phyloP scores from a whole-genome alignment of 768 basidiomycete genomes.

The Termitomyces sp. region DNA sequence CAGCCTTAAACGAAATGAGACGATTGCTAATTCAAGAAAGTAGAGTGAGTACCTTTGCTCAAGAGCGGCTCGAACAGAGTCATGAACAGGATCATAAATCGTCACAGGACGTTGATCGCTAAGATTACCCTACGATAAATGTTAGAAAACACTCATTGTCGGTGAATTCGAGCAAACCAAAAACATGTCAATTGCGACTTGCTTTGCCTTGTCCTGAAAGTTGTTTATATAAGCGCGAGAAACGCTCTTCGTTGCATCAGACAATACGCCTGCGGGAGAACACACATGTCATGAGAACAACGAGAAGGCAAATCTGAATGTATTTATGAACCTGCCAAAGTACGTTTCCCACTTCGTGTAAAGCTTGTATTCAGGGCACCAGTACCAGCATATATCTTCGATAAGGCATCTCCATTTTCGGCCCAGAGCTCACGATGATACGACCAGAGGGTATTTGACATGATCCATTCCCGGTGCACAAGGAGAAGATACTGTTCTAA shows the following conservation, averaged over 20 bases:
- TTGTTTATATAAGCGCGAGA: slow-evolving; percentile 97
- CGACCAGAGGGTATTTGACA: slow-evolving; percentile 67
- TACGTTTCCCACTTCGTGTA: slow-evolving; percentile 92
- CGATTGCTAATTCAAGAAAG: background rate
- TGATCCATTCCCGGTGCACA: slow-evolving; percentile 72
- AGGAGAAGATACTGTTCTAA: slow-evolving; percentile 81
- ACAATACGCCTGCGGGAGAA: slow-evolving; percentile 62
- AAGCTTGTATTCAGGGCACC: slow-evolving; percentile 94
- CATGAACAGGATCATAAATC: slow-evolving; percentile 92
- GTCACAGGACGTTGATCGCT: slow-evolving; percentile 82
- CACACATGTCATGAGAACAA: background rate
- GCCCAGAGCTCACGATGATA: slow-evolving; percentile 95
- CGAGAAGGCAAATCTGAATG: background rate
- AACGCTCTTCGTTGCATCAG: slow-evolving; percentile 95
- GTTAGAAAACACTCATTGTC: background rate
- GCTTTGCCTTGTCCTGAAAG: slow-evolving; percentile 94
- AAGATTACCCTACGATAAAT: slow-evolving; percentile 81
- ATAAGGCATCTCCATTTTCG: slow-evolving; percentile 91
- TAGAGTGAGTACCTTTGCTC: slow-evolving; percentile 53
- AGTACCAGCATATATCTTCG: slow-evolving; percentile 91
- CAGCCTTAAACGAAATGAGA: slow-evolving; percentile 35
- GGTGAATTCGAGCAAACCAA: slow-evolving; percentile 48
- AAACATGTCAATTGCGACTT: slow-evolving; percentile 92
- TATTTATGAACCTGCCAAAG: slow-evolving; percentile 62
- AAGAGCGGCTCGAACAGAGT: slow-evolving; percentile 71